phyloP scores from a whole-genome alignment of 768 basidiomycete species.

The Kwoniella botswanensis region DNA sequence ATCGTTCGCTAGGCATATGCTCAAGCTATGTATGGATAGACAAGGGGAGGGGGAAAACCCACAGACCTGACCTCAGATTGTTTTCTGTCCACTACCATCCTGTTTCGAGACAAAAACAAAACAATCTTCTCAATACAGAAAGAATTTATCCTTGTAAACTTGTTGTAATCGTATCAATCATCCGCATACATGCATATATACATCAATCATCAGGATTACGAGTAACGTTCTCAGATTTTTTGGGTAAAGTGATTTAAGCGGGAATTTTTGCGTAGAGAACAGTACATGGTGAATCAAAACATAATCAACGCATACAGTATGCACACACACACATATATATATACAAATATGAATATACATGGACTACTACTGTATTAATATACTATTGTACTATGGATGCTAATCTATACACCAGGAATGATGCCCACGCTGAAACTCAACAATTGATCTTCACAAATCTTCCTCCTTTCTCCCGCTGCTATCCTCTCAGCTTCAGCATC shows the following conservation, averaged over 20 bases:
- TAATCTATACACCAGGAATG: slow-evolving; percentile 12
- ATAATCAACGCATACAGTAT: too few relatives aligned
- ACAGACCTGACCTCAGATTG: neutral
- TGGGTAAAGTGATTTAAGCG: too few relatives aligned
- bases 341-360: neutral
- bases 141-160: too few relatives aligned
- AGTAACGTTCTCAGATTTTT: neutral
- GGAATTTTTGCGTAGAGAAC: too few relatives aligned
- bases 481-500: slow-evolving; percentile 49
- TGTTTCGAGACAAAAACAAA: too few relatives aligned
- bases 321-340: neutral
- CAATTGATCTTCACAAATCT: slow-evolving; percentile 36
- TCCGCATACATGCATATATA: slow-evolving; percentile 2
- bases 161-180: neutral
- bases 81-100: too few relatives aligned
- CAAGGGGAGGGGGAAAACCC: neutral
- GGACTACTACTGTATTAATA: neutral
- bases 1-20: slow-evolving; percentile 19
- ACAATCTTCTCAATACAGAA: too few relatives aligned
- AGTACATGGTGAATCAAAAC: too few relatives aligned
- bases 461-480: slow-evolving; percentile 41
- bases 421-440: slow-evolving; percentile 22
- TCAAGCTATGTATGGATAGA: slow-evolving; percentile 24
- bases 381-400: neutral
- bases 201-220: neutral